phyloP scores from a whole-genome alignment of 805 yeast species.

The Wickerhamomyces alni region DNA sequence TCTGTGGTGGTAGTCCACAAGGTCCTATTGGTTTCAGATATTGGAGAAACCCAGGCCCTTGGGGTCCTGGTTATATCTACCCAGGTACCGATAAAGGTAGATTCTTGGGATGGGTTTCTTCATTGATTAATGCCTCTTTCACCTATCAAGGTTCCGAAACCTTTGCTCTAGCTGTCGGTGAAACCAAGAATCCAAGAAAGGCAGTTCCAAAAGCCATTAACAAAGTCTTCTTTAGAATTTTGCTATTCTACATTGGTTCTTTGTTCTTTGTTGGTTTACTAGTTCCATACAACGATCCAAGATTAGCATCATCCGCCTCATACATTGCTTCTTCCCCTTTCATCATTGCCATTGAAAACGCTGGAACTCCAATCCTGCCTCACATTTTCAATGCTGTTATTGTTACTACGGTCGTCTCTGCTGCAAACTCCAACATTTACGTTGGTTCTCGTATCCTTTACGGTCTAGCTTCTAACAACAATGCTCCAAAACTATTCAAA shows the following conservation, averaged over 20 bases:
- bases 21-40: constrained; percentile 77
- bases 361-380: constrained; percentile 62
- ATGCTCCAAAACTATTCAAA: constrained; percentile 51
- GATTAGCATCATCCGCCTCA: constrained; percentile 30
- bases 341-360: constrained; percentile 61
- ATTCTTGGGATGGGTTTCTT: constrained; percentile 65
- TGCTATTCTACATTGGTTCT: constrained; percentile 59
- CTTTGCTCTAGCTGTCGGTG: constrained; percentile 73
- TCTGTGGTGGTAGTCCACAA: constrained; percentile 62
- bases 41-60: constrained; percentile 76
- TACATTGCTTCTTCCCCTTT: constrained; percentile 62
- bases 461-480: constrained; percentile 52
- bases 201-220: constrained; percentile 57
- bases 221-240: constrained; percentile 61
- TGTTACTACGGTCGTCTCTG: constrained; percentile 59
- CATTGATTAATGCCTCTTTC: constrained; percentile 68
- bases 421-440: constrained; percentile 72
- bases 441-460: constrained; percentile 66
- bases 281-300: constrained; percentile 59
- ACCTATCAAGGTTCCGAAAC: constrained; percentile 78
- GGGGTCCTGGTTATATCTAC: constrained; percentile 60
- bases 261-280: constrained; percentile 64
- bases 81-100: constrained; percentile 44
- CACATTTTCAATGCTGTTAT: constrained; percentile 70
- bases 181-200: constrained; percentile 52